Evolutionary conservation across 441 rosid genomes (phyloP), one percentile per base, ranked within the genome.

Genomic region (Arabidopsis hybrid): DNA sequence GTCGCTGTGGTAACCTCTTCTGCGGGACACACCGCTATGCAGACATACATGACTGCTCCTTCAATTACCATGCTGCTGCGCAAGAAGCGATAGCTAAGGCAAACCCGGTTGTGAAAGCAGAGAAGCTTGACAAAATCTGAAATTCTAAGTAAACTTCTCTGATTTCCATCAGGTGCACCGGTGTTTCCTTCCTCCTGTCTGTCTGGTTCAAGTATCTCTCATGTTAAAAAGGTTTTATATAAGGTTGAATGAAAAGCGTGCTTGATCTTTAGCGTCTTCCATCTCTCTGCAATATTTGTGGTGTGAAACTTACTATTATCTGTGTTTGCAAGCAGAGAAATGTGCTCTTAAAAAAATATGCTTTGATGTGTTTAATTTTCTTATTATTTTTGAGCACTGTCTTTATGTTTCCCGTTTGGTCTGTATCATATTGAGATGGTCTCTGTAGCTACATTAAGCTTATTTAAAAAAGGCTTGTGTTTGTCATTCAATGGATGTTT

Each of bases 21-120:
- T 90, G 96, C 58, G 83, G 84, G 16, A 56, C 83, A 40, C 95
- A 90, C 78, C 92, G 88, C 60, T 88, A 88, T 72, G 86, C 92
- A 26, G 91, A 85, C 78, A 82, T 81, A 72, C 90, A 88, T 38
- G 77, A 80, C 21, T 89, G 91, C 65, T 81, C 84, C 43, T 81
- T 81, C 57, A 84, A 90, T 65, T 90, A 88, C 78, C 86, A 82
- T 67, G 78, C 84, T 64, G 87, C 91, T 78, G 95, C 83, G 1
- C 86, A 81, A 52, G 88, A 83, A 53, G 95, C 91, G 12, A 90
- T 85, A 52, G 87, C 88, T 8, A 86, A 86, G 74, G 91, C 92
- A 70, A 90, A 86, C 77, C 93, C 90, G 4, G 67, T 87, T 65
- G 82, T 90, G 72, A 90, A 84, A 80, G 91, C 93, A 38, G 88